phyloP scores from a whole-genome alignment of 2,329 filamentous ascomycete genomes.

The Colletotrichum cuscutae region DNA sequence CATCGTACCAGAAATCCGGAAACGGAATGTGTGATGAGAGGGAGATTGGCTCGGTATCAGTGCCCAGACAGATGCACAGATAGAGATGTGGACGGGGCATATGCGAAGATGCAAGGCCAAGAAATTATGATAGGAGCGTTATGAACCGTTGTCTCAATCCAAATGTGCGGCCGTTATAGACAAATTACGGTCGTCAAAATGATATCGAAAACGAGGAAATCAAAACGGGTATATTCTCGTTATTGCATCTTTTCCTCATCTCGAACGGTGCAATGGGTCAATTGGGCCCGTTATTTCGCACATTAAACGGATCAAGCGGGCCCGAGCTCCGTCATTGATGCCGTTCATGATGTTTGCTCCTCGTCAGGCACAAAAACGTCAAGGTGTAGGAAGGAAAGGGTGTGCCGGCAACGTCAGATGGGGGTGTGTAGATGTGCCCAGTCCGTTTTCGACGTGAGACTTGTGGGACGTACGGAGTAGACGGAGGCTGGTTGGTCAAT shows the following conservation, averaged over 20 bases:
- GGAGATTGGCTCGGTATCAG: not conserved
- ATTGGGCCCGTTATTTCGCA: not conserved
- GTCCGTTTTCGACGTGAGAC: not conserved
- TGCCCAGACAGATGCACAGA: not conserved
- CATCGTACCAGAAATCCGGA: not conserved
- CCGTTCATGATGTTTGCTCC: not conserved
- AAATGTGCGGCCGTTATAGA: not conserved
- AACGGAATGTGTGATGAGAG: not conserved
- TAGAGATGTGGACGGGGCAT: not conserved
- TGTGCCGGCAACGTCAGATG: not conserved
- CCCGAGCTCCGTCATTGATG: not conserved
- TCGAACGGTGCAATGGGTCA: not conserved
- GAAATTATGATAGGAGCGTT: not conserved
- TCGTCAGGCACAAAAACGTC: not conserved
- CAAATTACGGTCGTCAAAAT: not conserved
- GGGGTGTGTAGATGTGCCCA: not conserved
- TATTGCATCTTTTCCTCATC: conserved; percentile 15
- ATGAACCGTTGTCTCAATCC: not conserved
- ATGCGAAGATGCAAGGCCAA: not conserved
- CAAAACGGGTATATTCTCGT: not conserved
- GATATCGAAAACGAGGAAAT: not conserved
- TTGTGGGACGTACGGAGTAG: not conserved
- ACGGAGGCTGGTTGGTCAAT: not conserved
- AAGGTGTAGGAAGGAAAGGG: not conserved
- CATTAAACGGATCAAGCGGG: not conserved